A percentile compares a stretch with the other conserved stretches of the same genome.
phyloP scores from a whole-genome alignment of 331 rosid genomes.

The Phaseolus coccineus region DNA sequence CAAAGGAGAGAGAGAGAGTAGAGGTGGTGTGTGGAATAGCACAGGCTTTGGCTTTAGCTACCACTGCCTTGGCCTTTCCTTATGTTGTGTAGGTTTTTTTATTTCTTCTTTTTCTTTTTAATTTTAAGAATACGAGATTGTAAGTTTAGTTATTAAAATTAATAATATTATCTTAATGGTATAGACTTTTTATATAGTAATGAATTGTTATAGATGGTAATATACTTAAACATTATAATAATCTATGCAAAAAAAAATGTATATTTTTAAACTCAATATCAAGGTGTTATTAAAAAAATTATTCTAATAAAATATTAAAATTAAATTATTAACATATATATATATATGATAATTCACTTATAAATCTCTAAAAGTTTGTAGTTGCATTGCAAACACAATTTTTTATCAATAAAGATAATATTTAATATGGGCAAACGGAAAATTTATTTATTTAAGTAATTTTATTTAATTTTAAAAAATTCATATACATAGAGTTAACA shows the following conservation, averaged over 20 bases:
- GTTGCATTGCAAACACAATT: too few species aligned
- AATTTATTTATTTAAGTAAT: too few species aligned
- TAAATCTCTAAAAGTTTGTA: too few species aligned
- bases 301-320: too few species aligned
- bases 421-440: too few species aligned
- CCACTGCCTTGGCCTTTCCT: slow-evolving; percentile 30
- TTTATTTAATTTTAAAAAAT: too few species aligned
- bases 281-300: too few species aligned
- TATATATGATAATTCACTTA: too few species aligned
- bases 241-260: neutral
- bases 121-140: neutral
- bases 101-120: too few species aligned
- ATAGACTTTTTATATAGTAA: neutral
- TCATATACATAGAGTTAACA: too few species aligned
- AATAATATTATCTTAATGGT: neutral
- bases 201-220: neutral
- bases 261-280: neutral
- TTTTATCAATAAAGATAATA: too few species aligned
- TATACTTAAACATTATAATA: neutral
- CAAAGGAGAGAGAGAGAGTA: slow-evolving; percentile 35
- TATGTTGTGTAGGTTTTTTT: slow-evolving; percentile 12
- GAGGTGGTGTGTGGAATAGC: slow-evolving; percentile 53
- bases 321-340: too few species aligned
- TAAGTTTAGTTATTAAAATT: neutral
- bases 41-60: slow-evolving; percentile 54